These are phyloP conservation scores for Parietaria judaica DNA, from an alignment of 306 rosid genomes.

Conservation along the genomic window DNA sequence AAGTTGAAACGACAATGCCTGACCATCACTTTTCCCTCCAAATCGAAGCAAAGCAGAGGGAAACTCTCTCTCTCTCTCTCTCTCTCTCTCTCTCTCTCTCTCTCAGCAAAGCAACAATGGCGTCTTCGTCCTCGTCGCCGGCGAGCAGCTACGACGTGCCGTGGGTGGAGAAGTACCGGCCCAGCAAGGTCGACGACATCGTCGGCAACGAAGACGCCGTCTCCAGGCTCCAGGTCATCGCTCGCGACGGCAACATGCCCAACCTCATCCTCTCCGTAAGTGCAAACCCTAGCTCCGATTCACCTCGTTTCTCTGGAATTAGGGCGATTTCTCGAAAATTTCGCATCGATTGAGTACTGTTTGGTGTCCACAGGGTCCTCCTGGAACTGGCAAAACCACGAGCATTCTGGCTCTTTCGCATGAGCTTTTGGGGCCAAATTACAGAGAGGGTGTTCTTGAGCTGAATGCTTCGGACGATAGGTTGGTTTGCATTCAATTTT, in stretches of 20 bases:
- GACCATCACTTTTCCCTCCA: slow-evolving; percentile 8
- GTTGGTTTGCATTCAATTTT: slow-evolving; percentile 24
- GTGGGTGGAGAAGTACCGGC: slow-evolving; percentile 97
- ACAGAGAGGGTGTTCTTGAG: slow-evolving; percentile 85
- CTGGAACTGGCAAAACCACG: slow-evolving; percentile 93
- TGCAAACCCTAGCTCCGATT: background rate
- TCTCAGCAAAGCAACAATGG: slow-evolving; percentile 28
- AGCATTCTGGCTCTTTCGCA: slow-evolving; percentile 88
- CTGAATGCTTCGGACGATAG: slow-evolving; percentile 95
- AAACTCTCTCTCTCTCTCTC: background rate
- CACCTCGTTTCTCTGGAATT: slow-evolving; percentile 1
- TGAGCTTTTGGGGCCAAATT: slow-evolving; percentile 81
- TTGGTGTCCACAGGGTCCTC: slow-evolving; percentile 63
- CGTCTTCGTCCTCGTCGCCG: slow-evolving; percentile 38
- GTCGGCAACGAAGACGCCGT: slow-evolving; percentile 91
- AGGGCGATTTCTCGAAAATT: too few relatives aligned
- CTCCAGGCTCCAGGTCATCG: slow-evolving; percentile 81
- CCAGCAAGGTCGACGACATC: slow-evolving; percentile 66
- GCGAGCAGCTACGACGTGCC: slow-evolving; percentile 59
- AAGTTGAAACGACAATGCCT: background rate
- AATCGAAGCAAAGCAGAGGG: background rate
- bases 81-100: background rate
- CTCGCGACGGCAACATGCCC: slow-evolving; percentile 96
- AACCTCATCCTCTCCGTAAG: slow-evolving; percentile 65
- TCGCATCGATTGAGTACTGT: slow-evolving; percentile 2